These are phyloP conservation scores for Suhomyces faveliae DNA, from an alignment of 805 yeast genomes.

Conservation along the genomic window DNA sequence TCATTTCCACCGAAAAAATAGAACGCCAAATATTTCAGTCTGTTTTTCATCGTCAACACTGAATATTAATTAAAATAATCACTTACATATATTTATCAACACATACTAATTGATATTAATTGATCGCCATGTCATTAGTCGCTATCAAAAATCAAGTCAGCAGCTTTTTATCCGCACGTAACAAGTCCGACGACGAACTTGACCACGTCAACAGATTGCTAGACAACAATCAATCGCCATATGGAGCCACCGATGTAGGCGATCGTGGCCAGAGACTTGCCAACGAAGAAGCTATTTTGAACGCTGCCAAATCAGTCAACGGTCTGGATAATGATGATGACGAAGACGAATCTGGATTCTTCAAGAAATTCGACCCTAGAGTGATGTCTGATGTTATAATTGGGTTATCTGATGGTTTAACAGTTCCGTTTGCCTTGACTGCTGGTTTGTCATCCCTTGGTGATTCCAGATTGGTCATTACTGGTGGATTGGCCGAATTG, in stretches of 20 bases:
- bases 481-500: conserved; percentile 97
- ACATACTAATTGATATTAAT: not conserved
- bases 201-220: conserved; percentile 31
- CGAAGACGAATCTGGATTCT: conserved; percentile 35
- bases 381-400: conserved; percentile 91
- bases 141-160: conserved; percentile 37
- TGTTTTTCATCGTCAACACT: too few species aligned
- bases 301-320: conserved; percentile 27
- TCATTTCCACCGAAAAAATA: too few species aligned
- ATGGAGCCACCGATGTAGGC: conserved; percentile 31
- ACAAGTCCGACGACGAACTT: conserved; percentile 30
- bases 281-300: conserved; percentile 35
- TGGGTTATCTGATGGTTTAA: conserved; percentile 92
- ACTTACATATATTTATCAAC: too few species aligned
- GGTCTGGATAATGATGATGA: conserved; percentile 20
- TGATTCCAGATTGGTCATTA: conserved; percentile 82
- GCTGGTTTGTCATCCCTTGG: conserved; percentile 94
- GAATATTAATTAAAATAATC: too few species aligned
- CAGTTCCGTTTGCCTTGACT: conserved; percentile 98
- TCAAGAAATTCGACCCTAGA: conserved; percentile 75
- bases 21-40: too few species aligned
- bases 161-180: conserved; percentile 21
- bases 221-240: conserved; percentile 33
- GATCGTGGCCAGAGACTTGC: conserved; percentile 38
- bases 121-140: conserved; percentile 30